Evolutionary conservation across 495 filamentous ascomycete species (phyloP).

Genomic region (Beverwykella pulmonaria): DNA sequence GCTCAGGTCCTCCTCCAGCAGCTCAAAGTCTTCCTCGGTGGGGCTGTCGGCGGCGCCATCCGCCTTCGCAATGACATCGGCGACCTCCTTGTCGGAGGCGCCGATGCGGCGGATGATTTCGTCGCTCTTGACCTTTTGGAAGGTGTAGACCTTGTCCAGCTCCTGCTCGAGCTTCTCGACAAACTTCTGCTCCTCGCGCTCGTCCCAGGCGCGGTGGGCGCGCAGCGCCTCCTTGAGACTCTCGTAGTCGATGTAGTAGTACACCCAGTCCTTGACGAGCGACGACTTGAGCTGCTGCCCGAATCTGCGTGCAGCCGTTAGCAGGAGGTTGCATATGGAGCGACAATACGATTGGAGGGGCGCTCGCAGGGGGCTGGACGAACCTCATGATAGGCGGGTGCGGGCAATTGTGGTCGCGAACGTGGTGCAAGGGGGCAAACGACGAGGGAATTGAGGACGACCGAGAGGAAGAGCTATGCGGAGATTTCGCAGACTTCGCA

Average conservation of each 20-base stretch:
- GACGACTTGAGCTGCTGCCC: conserved; percentile 92
- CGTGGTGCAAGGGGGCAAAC: neutral
- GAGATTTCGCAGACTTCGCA: neutral
- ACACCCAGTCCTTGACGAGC: conserved; percentile 91
- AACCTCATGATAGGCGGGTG: conserved; percentile 31
- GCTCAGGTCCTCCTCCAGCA: conserved; percentile 91
- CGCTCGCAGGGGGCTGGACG: conserved; percentile 12
- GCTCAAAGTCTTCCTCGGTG: conserved; percentile 88
- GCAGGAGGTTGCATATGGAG: conserved; percentile 4
- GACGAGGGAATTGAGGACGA: neutral
- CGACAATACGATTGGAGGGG: conserved; percentile 17
- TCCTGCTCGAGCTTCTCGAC: conserved; percentile 83
- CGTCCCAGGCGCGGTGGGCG: conserved; percentile 73
- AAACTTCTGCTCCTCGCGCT: conserved; percentile 89
- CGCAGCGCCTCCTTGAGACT: conserved; percentile 82
- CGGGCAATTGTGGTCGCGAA: conserved; percentile 18
- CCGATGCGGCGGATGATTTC: conserved; percentile 91
- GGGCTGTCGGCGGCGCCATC: conserved; percentile 50
- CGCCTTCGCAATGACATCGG: conserved; percentile 76
- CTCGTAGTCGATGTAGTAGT: conserved; percentile 97
- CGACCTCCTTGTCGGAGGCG: conserved; percentile 82
- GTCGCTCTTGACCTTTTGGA: conserved; percentile 92
- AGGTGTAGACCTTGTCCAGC: conserved; percentile 94
- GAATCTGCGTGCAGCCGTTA: conserved; percentile 64
- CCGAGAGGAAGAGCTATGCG: neutral